Evolutionary conservation across 106 monocot species (phyloP).

Genomic region (Iris macrosiphon): DNA sequence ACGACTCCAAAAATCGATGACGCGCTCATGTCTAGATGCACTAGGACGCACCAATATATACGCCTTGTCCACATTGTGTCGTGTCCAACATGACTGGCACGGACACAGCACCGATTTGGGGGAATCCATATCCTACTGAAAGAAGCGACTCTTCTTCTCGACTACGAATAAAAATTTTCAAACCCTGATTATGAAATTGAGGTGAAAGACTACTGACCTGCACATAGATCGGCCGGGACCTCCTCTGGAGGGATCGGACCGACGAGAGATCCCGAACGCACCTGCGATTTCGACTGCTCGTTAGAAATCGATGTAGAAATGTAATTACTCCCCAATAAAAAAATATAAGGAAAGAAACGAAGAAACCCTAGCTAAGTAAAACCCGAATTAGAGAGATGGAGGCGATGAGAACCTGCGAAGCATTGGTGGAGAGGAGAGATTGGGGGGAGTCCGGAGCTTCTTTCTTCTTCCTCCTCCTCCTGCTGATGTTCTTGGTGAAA

Average conservation of each 20-base stretch:
- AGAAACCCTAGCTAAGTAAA: conserved; percentile 1
- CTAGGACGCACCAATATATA: too few species aligned
- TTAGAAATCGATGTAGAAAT: not conserved
- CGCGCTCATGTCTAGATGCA: too few species aligned
- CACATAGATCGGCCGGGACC: conserved; percentile 4
- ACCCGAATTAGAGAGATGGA: not conserved
- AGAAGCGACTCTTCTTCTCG: too few species aligned
- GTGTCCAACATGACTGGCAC: not conserved
- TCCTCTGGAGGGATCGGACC: conserved; percentile 12
- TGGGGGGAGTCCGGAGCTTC: too few species aligned
- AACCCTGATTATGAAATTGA: not conserved
- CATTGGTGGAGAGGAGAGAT: conserved; percentile 4
- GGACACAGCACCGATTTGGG: not conserved
- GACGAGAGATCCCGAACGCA: conserved; percentile 35
- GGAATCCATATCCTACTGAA: not conserved
- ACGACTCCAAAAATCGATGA: too few species aligned
- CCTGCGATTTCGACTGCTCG: conserved; percentile 13
- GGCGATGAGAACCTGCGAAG: conserved; percentile 9
- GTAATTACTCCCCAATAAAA: not conserved
- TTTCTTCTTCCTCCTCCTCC: too few species aligned
- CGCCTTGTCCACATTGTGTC: not conserved
- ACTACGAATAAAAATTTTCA: not conserved
- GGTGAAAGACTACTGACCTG: conserved; percentile 9
- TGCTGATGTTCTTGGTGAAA: too few species aligned
- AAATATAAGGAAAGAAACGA: not conserved